phyloP scores from a whole-genome alignment of 2,329 filamentous ascomycete species.

The Knoxdaviesia proteae region DNA sequence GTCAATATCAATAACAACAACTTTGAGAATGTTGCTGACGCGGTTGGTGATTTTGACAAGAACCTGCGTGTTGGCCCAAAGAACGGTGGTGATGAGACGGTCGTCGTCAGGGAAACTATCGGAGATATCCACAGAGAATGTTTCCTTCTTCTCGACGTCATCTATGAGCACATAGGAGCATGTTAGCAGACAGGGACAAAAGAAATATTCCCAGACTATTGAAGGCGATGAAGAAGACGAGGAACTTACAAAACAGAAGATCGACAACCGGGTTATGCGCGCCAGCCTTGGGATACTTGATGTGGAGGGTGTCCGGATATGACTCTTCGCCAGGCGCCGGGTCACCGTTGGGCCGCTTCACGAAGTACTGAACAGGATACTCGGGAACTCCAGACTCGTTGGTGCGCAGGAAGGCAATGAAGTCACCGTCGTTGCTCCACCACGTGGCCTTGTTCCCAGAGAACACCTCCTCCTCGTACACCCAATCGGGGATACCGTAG shows the following conservation, averaged over 20 bases:
- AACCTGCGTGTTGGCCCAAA: constrained; percentile 75
- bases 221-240: neutral
- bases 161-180: constrained; percentile 12
- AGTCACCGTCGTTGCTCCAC: constrained; percentile 85
- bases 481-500: constrained; percentile 94
- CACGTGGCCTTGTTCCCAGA: constrained; percentile 64
- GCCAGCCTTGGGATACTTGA: constrained; percentile 96
- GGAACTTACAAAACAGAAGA: constrained; percentile 46
- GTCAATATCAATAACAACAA: constrained; percentile 65
- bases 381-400: constrained; percentile 85
- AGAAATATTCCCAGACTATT: neutral
- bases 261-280: constrained; percentile 82
- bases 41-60: constrained; percentile 85
- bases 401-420: constrained; percentile 76
- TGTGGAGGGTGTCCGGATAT: constrained; percentile 74
- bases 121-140: constrained; percentile 59
- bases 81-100: constrained; percentile 75
- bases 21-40: constrained; percentile 75
- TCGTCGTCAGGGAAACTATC: constrained; percentile 64
- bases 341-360: constrained; percentile 64
- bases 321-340: constrained; percentile 55
- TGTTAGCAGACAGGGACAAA: neutral
- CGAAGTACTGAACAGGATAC: constrained; percentile 83
- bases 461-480: constrained; percentile 57
- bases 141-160: constrained; percentile 54